phyloP scores from a whole-genome alignment of 805 yeast species.

The Blastobotrys terrestris region DNA sequence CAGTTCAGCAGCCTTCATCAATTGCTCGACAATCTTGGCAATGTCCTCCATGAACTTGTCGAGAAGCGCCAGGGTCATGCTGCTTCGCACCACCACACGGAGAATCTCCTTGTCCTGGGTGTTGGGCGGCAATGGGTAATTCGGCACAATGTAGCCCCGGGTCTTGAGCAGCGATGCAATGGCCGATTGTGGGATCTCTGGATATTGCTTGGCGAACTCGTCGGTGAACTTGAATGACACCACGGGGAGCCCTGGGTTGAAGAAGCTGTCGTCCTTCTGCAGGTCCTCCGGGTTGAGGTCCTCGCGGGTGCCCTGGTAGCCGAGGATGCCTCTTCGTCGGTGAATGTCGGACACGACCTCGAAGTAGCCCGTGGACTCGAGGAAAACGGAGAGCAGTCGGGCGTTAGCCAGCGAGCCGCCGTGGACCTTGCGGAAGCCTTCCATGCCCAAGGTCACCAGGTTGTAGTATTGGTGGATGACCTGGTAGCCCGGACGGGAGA shows the following conservation, averaged over 20 bases:
- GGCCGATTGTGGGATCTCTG: conserved; percentile 77
- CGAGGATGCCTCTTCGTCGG: conserved; percentile 40
- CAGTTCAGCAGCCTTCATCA: conserved; percentile 41
- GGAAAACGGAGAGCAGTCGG: conserved; percentile 51
- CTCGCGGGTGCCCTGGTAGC: conserved; percentile 10
- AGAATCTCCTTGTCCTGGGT: conserved; percentile 62
- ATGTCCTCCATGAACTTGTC: conserved; percentile 61
- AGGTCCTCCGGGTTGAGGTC: conserved; percentile 7
- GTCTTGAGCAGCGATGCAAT: conserved; percentile 66
- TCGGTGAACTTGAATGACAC: conserved; percentile 76
- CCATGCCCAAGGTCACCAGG: conserved; percentile 60
- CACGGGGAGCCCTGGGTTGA: conserved; percentile 78
- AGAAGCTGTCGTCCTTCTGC: conserved; percentile 31
- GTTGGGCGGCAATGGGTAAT: conserved; percentile 69
- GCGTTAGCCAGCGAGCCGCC: conserved; percentile 64
- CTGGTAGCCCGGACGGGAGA: conserved; percentile 89
- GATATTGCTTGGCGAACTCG: conserved; percentile 51
- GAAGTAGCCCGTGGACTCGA: conserved; percentile 60
- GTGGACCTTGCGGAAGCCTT: conserved; percentile 65
- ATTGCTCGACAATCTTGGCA: conserved; percentile 45
- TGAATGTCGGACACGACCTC: conserved; percentile 76
- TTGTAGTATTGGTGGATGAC: conserved; percentile 84
- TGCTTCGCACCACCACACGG: conserved; percentile 75
- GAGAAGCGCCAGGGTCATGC: conserved; percentile 55
- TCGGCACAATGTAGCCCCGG: conserved; percentile 84